Evolutionary conservation across 2,329 filamentous ascomycete species (phyloP), one percentile per base, ranked within the genome.

Genomic region (Cladosporium colombiae): DNA sequence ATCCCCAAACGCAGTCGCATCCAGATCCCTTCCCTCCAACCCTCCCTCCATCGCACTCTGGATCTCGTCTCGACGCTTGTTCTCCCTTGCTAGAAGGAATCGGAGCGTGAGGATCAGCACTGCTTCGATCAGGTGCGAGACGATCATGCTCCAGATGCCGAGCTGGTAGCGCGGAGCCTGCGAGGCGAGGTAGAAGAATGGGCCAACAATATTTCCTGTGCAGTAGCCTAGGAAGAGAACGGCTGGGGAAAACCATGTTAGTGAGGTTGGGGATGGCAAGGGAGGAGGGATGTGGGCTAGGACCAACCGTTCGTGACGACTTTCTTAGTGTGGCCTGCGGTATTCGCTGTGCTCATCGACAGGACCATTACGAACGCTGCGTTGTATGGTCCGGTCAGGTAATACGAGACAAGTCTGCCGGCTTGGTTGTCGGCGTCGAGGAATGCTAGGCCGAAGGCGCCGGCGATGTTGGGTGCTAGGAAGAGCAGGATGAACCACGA

Each of bases 181-280:
- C 2, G 81, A 81, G 0, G 86, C 83, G 3, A 84, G 87, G 74
- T 89, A 91, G 0, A 90, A 79, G 58, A 87, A 83, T 0, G 88
- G 88, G 0, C 88, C 88, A 25, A 90, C 79, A 44, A 90, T 86
- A 70, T 91, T 91, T 7, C 88, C 89, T 1, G 84, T 84, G 83
- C 84, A 46, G 66, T 88, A 85, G 5, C 88, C 87, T 57, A 91
- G 82, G 71, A 91, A 88, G 1, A 91, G 79, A 11, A 89, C 80
- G n/a, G 84, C 87, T 0, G 87, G 89, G 0, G 84, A 13, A 1
- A 88, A 0, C 81, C 80, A 1, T 31, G 27, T 50, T 50, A 52
- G 44, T 31, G 3, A 31, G n/a, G 40, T 35, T 53, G 46, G n/a
- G 23, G 6, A 18, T 2, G 7, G 6, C 13, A 25, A 5, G 23